Evolutionary conservation across 2,329 filamentous ascomycete genomes (phyloP).

Genomic region (Lachnellula suecica): DNA sequence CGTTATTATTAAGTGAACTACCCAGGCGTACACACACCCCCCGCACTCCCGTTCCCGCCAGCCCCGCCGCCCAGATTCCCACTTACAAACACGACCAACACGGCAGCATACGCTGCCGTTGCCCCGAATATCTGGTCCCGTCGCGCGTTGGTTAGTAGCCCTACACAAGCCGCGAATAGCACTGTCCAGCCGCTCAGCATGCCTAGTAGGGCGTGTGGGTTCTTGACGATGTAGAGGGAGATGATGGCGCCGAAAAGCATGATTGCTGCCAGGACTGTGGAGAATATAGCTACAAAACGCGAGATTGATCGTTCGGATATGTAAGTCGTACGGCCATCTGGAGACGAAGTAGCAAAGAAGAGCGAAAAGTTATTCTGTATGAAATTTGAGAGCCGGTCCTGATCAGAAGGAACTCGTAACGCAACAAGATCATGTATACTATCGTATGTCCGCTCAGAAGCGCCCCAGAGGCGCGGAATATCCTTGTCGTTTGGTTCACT

Average conservation of each 20-base stretch:
- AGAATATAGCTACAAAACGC: constrained; percentile 9
- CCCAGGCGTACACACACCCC: constrained; percentile 6
- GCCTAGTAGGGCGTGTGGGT: constrained; percentile 11
- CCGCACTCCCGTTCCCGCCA: too few species aligned
- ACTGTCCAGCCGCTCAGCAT: constrained; percentile 23
- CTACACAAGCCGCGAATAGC: constrained; percentile 22
- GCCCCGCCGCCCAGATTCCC: constrained; percentile 14
- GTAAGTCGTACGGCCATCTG: constrained; percentile 12
- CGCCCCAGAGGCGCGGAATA: constrained; percentile 23
- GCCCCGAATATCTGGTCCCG: constrained; percentile 23
- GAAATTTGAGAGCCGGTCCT: constrained; percentile 30
- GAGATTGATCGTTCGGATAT: constrained; percentile 10
- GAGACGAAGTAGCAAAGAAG: constrained; percentile 11
- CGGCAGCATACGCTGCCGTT: constrained; percentile 23
- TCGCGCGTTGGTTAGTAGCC: constrained; percentile 22
- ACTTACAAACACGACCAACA: constrained; percentile 22
- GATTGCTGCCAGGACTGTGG: constrained; percentile 14
- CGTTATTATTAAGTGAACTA: too few species aligned
- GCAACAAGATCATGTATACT: constrained; percentile 27
- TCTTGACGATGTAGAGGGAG: constrained; percentile 15
- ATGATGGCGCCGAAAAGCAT: constrained; percentile 22
- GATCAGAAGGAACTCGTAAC: constrained; percentile 22
- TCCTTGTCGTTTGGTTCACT: not conserved
- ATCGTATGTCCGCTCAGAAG: constrained; percentile 14
- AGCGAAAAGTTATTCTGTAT: constrained; percentile 26